A percentile compares a stretch with the other conserved stretches of the same genome.
These are phyloP conservation scores for Nitzschia sp. DNA, from an alignment of 108 stramenopile genomes.

Conservation along the genomic window DNA sequence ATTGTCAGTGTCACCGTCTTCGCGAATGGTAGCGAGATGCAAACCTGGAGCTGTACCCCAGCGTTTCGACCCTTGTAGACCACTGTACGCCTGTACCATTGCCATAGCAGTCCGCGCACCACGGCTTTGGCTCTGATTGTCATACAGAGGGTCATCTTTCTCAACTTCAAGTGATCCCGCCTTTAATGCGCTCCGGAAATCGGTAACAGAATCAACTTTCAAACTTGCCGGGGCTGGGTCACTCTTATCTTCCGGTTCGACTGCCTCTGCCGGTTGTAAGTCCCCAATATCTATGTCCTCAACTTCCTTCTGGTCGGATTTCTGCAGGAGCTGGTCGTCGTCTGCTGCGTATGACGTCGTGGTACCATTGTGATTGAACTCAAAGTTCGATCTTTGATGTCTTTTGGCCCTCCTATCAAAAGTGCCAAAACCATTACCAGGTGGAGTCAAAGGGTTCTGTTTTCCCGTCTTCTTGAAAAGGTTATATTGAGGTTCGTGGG, in stretches of 20 bases:
- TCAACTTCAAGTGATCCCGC: slow-evolving; percentile 41
- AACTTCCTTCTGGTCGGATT: too few relatives aligned
- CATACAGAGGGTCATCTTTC: slow-evolving; percentile 26
- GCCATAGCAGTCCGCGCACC: slow-evolving; percentile 18
- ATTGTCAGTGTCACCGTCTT: slow-evolving; percentile 54
- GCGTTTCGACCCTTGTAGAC: slow-evolving; percentile 34
- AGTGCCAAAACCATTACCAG: background rate
- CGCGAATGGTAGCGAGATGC: slow-evolving; percentile 75
- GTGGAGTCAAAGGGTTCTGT: background rate
- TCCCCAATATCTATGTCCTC: too few relatives aligned
- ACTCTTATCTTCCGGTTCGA: too few relatives aligned
- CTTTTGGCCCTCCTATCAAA: slow-evolving; percentile 7
- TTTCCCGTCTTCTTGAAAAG: background rate
- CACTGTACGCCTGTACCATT: slow-evolving; percentile 43
- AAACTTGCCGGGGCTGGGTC: background rate
- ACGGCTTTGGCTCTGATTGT: slow-evolving; percentile 17
- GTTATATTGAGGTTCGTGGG: slow-evolving; percentile 25
- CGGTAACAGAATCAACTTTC: slow-evolving; percentile 58
- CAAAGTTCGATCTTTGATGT: slow-evolving; percentile 46
- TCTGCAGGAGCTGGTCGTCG: background rate
- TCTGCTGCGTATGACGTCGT: background rate
- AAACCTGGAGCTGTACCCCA: slow-evolving; percentile 72
- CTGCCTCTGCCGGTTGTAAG: too few relatives aligned
- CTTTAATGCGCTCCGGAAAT: slow-evolving; percentile 68
- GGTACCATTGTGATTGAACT: slow-evolving; percentile 23